Conservation (phyloP, 805 yeast species). For the Ogataea wickerhamii region DNA sequence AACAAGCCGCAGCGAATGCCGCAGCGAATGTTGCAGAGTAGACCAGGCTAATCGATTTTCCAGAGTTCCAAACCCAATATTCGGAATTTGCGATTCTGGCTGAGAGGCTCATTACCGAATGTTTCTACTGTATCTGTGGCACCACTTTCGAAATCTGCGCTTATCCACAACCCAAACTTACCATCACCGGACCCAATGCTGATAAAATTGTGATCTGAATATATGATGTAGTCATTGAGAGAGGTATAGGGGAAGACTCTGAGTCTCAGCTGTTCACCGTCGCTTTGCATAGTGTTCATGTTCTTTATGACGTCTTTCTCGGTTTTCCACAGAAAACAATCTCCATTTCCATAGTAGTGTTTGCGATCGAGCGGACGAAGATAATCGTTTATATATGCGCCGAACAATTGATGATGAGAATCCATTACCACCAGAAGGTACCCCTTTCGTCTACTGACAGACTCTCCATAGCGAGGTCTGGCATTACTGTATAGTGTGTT, state of each 20-base stretch:
- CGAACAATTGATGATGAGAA: conserved; percentile 59
- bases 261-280: conserved; percentile 43
- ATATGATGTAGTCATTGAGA: conserved; percentile 77
- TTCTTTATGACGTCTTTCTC: conserved; percentile 40
- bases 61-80: conserved; percentile 81
- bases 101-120: conserved; percentile 81
- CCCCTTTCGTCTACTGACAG: conserved; percentile 43
- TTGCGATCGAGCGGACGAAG: conserved; percentile 67
- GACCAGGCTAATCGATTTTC: conserved; percentile 43
- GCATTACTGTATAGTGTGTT: conserved; percentile 66
- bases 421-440: conserved; percentile 75
- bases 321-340: conserved; percentile 88
- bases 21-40: background rate
- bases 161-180: conserved; percentile 88
- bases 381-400: conserved; percentile 73
- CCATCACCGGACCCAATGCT: conserved; percentile 93
- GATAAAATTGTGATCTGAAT: conserved; percentile 71
- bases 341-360: conserved; percentile 89
- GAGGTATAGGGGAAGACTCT: conserved; percentile 88
- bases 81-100: conserved; percentile 53
- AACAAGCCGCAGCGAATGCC: background rate
- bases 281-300: conserved; percentile 16
- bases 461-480: conserved; percentile 42
- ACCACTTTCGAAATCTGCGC: conserved; percentile 68
- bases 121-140: conserved; percentile 77